Percentiles rank a stretch among this genome's conserved stretches.
phyloP scores from a whole-genome alignment of 2,329 filamentous ascomycete genomes.

The Aspergillus sp. region DNA sequence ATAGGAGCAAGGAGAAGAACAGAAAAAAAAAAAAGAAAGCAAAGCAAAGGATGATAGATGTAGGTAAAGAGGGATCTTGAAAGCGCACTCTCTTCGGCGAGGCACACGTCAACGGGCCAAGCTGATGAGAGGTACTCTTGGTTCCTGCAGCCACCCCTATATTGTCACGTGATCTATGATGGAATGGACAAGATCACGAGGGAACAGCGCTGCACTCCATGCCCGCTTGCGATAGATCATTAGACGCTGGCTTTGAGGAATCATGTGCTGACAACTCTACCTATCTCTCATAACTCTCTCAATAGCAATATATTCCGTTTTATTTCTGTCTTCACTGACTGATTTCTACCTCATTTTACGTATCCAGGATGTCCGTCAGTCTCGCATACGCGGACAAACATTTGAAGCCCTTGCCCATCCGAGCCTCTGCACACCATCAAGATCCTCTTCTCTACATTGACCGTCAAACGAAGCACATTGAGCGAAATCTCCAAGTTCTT shows the following conservation, averaged over 20 bases:
- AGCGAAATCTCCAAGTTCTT: conserved; percentile 52
- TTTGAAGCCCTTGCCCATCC: conserved; percentile 23
- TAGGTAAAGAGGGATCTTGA: conserved; percentile 8
- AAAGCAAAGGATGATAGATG: conserved; percentile 18
- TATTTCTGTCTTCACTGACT: neutral
- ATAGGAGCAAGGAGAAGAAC: conserved; percentile 15
- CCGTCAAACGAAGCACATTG: conserved; percentile 48
- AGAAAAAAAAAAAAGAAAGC: conserved; percentile 13
- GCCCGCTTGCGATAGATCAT: neutral
- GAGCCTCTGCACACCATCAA: conserved; percentile 24
- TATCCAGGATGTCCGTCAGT: conserved; percentile 23
- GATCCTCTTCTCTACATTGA: conserved; percentile 46
- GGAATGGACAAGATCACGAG: conserved; percentile 5
- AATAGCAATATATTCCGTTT: neutral
- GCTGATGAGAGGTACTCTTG: conserved; percentile 21
- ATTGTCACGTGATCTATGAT: conserved; percentile 16
- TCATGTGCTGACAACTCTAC: neutral
- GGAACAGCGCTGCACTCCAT: no score
- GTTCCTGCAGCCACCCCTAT: conserved; percentile 22
- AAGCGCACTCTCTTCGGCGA: conserved; percentile 12
- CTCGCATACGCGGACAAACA: conserved; percentile 19
- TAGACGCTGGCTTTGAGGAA: neutral
- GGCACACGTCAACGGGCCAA: conserved; percentile 29
- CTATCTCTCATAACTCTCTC: neutral
- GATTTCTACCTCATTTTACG: neutral